Percentiles rank a stretch among this genome's conserved stretches.
These are phyloP conservation scores for Dissophora globulifera DNA, from an alignment of 192 early-diverging fungal genomes.

Conservation along the genomic window DNA sequence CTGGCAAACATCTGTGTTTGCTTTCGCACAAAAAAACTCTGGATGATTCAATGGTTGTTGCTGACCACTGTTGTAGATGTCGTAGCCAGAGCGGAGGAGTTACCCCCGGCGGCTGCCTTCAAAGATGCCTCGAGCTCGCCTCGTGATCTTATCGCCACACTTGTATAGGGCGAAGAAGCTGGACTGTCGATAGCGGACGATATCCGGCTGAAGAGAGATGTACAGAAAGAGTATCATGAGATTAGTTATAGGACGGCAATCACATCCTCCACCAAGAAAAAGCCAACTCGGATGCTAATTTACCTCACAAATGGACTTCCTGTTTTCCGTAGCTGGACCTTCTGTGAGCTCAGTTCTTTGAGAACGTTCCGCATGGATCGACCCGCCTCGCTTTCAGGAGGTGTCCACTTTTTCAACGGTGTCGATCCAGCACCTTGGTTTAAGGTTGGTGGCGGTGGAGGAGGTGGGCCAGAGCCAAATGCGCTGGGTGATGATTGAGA, in stretches of 20 bases:
- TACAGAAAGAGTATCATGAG: no score
- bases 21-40: no score
- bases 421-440: neutral
- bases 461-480: neutral
- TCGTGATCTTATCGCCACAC: constrained; percentile 13
- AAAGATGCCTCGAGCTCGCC: neutral
- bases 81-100: neutral
- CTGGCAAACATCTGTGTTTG: no score
- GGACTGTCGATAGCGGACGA: constrained; percentile 22
- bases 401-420: constrained; percentile 31
- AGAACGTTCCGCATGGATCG: constrained; percentile 35
- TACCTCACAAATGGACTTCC: constrained; percentile 44
- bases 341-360: constrained; percentile 29
- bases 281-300: no score
- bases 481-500: neutral
- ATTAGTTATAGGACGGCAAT: no score
- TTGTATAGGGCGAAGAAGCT: constrained; percentile 18
- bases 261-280: no score
- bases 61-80: neutral
- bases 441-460: constrained; percentile 19
- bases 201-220: constrained; percentile 9
- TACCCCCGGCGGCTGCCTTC: neutral
- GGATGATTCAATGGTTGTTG: neutral
- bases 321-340: constrained; percentile 38
- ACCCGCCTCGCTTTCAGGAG: constrained; percentile 16